Conservation (phyloP, 768 basidiomycete genomes). For the Tylopilus rubrobrunneus region DNA sequence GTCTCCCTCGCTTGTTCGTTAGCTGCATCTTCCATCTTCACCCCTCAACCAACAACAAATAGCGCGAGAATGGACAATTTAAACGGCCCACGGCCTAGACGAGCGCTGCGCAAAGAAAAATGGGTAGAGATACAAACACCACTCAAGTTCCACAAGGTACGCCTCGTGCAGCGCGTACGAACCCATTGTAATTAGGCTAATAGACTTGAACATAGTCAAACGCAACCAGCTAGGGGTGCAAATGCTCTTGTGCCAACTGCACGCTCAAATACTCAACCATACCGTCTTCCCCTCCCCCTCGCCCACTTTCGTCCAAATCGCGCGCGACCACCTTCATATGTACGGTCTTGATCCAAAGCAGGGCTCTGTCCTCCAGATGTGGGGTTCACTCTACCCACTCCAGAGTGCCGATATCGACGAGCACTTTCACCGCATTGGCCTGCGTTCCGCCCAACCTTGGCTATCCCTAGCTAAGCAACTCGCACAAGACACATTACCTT, state of each 20-base stretch:
- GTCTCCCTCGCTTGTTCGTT: conserved; percentile 10
- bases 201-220: conserved; percentile 41
- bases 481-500: conserved; percentile 51
- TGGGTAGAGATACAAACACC: neutral
- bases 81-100: neutral
- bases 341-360: conserved; percentile 80
- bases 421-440: conserved; percentile 84
- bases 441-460: conserved; percentile 70
- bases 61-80: neutral
- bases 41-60: conserved; percentile 15
- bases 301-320: conserved; percentile 18
- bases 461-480: conserved; percentile 62
- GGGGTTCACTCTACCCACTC: conserved; percentile 68
- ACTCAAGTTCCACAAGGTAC: neutral
- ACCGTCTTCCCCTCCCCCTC: conserved; percentile 61
- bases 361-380: conserved; percentile 74
- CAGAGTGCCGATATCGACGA: conserved; percentile 79
- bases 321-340: conserved; percentile 10
- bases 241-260: conserved; percentile 74
- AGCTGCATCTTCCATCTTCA: conserved; percentile 12
- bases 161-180: neutral
- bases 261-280: conserved; percentile 78
- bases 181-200: neutral
- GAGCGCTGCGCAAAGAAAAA: neutral
- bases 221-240: conserved; percentile 91